Percentiles rank a stretch among this genome's conserved stretches.
Evolutionary conservation across 441 rosid genomes (phyloP).

Genomic region (Macaranga tanarius): DNA sequence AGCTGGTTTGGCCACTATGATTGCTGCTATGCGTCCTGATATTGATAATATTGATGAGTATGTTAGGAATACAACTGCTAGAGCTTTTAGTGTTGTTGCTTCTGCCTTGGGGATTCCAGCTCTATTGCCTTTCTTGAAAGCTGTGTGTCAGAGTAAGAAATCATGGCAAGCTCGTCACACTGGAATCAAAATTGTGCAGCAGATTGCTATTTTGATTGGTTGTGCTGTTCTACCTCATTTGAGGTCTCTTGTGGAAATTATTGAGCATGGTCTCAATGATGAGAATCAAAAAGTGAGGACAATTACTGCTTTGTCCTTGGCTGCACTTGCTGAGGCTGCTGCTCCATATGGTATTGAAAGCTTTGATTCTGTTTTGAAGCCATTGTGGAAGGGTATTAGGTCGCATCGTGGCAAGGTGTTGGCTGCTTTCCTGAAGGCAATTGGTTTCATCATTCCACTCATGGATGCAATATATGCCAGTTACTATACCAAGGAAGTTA

Average conservation of each 20-base stretch:
- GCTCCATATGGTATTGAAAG: slow-evolving; percentile 99
- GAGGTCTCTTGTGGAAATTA: slow-evolving; percentile 83
- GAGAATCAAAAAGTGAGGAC: slow-evolving; percentile 98
- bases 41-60: slow-evolving; percentile 95
- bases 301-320: slow-evolving; percentile 89
- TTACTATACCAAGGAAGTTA: slow-evolving; percentile 91
- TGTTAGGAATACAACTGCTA: slow-evolving; percentile 95
- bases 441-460: slow-evolving; percentile 92
- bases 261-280: slow-evolving; percentile 91
- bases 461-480: slow-evolving; percentile 97
- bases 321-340: slow-evolving; percentile 99
- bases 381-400: slow-evolving; percentile 95
- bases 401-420: slow-evolving; percentile 95
- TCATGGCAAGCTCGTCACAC: slow-evolving; percentile 99
- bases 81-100: slow-evolving; percentile 97
- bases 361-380: slow-evolving; percentile 91
- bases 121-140: slow-evolving; percentile 83
- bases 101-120: slow-evolving; percentile 98
- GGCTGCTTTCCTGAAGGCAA: slow-evolving; percentile 98
- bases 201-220: slow-evolving; percentile 93
- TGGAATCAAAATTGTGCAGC: slow-evolving; percentile 98
- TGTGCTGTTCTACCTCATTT: slow-evolving; percentile 97
- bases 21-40: slow-evolving; percentile 99
- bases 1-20: slow-evolving; percentile 98
- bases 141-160: slow-evolving; percentile 96